phyloP scores from a whole-genome alignment of 495 filamentous ascomycete genomes.

The Tuber brumale region DNA sequence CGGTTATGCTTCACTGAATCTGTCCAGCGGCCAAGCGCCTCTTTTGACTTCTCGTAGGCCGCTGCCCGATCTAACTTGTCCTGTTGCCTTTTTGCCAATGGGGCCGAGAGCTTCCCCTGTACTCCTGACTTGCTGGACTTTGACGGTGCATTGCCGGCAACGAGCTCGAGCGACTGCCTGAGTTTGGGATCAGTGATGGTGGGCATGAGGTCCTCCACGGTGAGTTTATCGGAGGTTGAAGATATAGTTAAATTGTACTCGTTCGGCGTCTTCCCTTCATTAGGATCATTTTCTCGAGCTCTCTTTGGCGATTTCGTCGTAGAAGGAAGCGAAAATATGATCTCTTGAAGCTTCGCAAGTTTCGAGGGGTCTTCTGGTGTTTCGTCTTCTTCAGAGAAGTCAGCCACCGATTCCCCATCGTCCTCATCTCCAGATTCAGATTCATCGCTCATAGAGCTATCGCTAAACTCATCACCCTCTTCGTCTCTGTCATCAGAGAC shows the following conservation, averaged over 20 bases:
- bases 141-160: slow-evolving; percentile 48
- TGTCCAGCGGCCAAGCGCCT: slow-evolving; percentile 81
- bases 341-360: slow-evolving; percentile 58
- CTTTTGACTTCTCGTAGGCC: slow-evolving; percentile 84
- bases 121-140: slow-evolving; percentile 53
- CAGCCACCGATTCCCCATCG: slow-evolving; percentile 49
- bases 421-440: slow-evolving; percentile 47
- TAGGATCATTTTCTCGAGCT: slow-evolving; percentile 40
- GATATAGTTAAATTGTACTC: slow-evolving; percentile 40
- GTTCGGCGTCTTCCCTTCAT: slow-evolving; percentile 37
- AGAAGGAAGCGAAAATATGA: slow-evolving; percentile 60
- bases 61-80: slow-evolving; percentile 76
- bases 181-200: slow-evolving; percentile 67
- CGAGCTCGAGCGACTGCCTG: slow-evolving; percentile 70
- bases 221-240: slow-evolving; percentile 59
- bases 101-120: slow-evolving; percentile 70
- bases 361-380: slow-evolving; percentile 56
- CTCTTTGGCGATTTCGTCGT: slow-evolving; percentile 28
- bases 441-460: slow-evolving; percentile 44
- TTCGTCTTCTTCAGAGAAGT: slow-evolving; percentile 54
- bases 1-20: slow-evolving; percentile 93
- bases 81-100: slow-evolving; percentile 82
- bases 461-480: slow-evolving; percentile 43
- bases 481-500: slow-evolving; percentile 57
- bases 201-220: slow-evolving; percentile 68